phyloP scores from a whole-genome alignment of 2,329 filamentous ascomycete genomes.

The Ceratocystis cubensis region DNA sequence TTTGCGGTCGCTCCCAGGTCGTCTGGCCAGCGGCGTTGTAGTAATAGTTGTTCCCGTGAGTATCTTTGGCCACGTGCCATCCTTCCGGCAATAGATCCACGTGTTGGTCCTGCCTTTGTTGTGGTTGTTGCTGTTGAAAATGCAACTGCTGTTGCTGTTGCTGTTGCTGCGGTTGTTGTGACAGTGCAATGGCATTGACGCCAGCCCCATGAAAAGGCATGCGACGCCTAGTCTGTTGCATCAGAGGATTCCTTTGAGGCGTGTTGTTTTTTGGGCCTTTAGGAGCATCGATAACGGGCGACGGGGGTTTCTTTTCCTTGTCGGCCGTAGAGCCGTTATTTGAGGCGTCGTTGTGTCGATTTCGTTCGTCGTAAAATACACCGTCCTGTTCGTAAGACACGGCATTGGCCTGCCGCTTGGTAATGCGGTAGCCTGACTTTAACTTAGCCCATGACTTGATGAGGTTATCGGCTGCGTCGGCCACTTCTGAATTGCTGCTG shows the following conservation, averaged over 20 bases:
- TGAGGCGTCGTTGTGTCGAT: conserved; percentile 13
- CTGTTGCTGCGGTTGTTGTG: conserved; percentile 22
- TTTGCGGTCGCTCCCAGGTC: conserved; percentile 69
- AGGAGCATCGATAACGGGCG: conserved; percentile 38
- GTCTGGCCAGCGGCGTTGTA: conserved; percentile 67
- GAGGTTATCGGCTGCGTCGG: conserved; percentile 55
- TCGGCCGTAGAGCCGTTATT: conserved; percentile 24
- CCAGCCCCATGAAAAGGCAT: conserved; percentile 38
- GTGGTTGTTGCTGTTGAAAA: not conserved
- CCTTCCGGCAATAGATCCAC: conserved; percentile 55
- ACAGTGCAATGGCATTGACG: conserved; percentile 26
- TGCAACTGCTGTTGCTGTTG: not conserved
- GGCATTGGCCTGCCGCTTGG: conserved; percentile 56
- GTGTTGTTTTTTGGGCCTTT: conserved; percentile 49
- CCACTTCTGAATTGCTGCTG: conserved; percentile 63
- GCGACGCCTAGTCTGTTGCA: conserved; percentile 9
- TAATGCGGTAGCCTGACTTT: conserved; percentile 84
- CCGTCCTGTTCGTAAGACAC: conserved; percentile 12
- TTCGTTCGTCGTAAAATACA: conserved; percentile 12
- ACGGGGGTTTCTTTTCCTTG: conserved; percentile 47
- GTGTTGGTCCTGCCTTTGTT: conserved; percentile 8
- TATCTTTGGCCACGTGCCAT: conserved; percentile 68
- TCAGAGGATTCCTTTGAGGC: conserved; percentile 36
- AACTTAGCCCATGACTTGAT: conserved; percentile 80
- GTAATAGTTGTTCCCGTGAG: conserved; percentile 66